A percentile compares a stretch with the other conserved stretches of the same genome.
Conservation (phyloP, 129 eudicot species). For the Flaveria sonorensis region DNA sequence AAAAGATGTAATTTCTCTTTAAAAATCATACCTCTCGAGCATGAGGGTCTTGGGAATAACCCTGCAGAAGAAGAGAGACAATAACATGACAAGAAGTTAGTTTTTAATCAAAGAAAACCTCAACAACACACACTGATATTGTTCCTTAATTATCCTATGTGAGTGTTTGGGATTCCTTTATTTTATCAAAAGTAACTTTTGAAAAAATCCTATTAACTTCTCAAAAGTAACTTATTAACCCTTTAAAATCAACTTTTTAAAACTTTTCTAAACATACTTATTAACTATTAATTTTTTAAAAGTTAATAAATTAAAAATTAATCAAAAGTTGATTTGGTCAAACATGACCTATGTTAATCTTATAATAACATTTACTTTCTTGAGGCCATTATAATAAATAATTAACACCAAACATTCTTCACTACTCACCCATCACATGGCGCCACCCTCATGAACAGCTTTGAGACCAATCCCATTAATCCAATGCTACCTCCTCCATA, state of each 20-base stretch:
- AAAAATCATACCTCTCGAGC: slow-evolving; percentile 89
- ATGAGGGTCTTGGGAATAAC: slow-evolving; percentile 99
- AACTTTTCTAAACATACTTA: no score
- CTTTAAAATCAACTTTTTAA: no score
- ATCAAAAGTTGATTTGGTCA: no score
- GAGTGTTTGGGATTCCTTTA: no score
- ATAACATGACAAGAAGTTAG: slow-evolving; percentile 76
- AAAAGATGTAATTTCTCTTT: not conserved
- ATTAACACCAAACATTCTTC: not conserved
- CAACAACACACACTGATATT: slow-evolving; percentile 46
- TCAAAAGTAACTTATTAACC: no score
- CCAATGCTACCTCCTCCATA: slow-evolving; percentile 99
- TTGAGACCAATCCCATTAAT: slow-evolving; percentile 93
- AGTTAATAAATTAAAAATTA: no score
- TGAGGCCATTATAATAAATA: slow-evolving; percentile 26
- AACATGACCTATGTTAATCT: no score
- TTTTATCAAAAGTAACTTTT: no score
- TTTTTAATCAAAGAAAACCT: slow-evolving; percentile 38
- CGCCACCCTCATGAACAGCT: slow-evolving; percentile 99
- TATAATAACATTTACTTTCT: slow-evolving; percentile 18
- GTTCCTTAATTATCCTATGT: slow-evolving; percentile 38
- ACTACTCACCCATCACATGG: slow-evolving; percentile 80
- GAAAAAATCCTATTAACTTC: no score
- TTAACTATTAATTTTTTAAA: no score
- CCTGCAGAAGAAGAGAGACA: slow-evolving; percentile 76